Evolutionary conservation across 2,329 filamentous ascomycete species (phyloP), one percentile per base, ranked within the genome.

Genomic region (Domatiomyces catenatus): DNA sequence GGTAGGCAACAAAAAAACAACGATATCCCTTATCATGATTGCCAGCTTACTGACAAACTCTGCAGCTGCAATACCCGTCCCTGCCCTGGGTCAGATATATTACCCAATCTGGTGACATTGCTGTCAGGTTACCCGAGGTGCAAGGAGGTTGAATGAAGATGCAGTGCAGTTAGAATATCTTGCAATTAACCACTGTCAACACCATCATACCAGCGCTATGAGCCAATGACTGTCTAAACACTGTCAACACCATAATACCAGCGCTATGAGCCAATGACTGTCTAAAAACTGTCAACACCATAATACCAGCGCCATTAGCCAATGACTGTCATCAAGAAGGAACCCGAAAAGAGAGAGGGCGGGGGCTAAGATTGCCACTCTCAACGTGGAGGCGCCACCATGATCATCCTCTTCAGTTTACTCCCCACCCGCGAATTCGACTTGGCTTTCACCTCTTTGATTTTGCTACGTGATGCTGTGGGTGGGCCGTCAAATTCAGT

Each of bases 61-160:
- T 32, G 5, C 60, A 95, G 89, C 71, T 96, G 57, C 92, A 98
- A 92, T 98, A 98, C 66, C 89, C 89, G 3, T 95, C 89, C 19
- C 73, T 96, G 49, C 92, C 92, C 0, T 98, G 92, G 92, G 92
- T 98, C 22, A 80, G 92, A 63, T 98, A 98, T 70, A 98, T 98
- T 64, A 98, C 90, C 57, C 92, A 96, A 69, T 94, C 88, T 12
- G 90, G 90, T 58, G 90, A 96, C 66, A 96, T 96, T 65, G 88
- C 90, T 22, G 89, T 96, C 54, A 79, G 90, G 61, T 75, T 96
- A 68, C 90, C 90, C n/a, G 90, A 96, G 66, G 84, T 83, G 56
- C 83, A 84, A 69, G 32, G 32, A 39, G 32, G 32, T 39, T 39
- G 32, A 39, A 39, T 24, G 22, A 24, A 24, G 22, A 15, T 15